Evolutionary conservation across 345 rosid genomes (phyloP).

Genomic region (Cochlearia excelsa): DNA sequence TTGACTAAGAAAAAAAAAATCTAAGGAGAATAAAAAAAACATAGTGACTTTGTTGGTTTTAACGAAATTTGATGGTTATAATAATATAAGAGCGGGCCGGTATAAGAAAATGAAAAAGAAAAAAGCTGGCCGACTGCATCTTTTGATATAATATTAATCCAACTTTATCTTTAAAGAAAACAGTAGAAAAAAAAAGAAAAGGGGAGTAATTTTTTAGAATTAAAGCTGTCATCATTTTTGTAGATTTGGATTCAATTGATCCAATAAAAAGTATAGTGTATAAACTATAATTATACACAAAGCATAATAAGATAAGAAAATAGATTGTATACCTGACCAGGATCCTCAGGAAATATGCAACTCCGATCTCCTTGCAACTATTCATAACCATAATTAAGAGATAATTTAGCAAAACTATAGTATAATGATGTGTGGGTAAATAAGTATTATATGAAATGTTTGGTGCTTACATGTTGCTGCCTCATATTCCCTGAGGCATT

Average conservation of each 20-base stretch:
- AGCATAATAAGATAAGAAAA: not conserved
- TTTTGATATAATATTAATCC: slow-evolving; percentile 30
- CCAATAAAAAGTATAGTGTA: slow-evolving; percentile 43
- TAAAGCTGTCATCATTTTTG: slow-evolving; percentile 30
- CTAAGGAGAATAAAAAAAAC: slow-evolving; percentile 10
- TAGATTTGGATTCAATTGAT: slow-evolving; percentile 38
- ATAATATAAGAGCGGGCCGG: slow-evolving; percentile 16
- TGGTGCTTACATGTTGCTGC: slow-evolving; percentile 65
- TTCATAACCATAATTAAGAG: slow-evolving; percentile 1
- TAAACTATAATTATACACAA: slow-evolving; percentile 15
- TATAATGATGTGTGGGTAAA: too few relatives aligned
- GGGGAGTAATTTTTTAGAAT: slow-evolving; percentile 29
- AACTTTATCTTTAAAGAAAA: slow-evolving; percentile 34
- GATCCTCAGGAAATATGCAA: slow-evolving; percentile 87
- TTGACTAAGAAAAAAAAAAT: slow-evolving; percentile 14
- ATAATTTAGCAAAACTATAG: not conserved
- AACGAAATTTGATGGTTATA: slow-evolving; percentile 28
- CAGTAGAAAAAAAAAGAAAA: slow-evolving; percentile 8
- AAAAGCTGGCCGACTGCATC: slow-evolving; percentile 45
- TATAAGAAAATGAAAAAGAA: not conserved
- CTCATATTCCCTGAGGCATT: slow-evolving; percentile 57
- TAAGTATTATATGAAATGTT: not conserved
- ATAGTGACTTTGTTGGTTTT: slow-evolving; percentile 29
- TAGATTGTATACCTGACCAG: slow-evolving; percentile 61
- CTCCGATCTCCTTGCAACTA: slow-evolving; percentile 79